phyloP scores from a whole-genome alignment of 2,329 filamentous ascomycete genomes.

The Aspergillus sp. region DNA sequence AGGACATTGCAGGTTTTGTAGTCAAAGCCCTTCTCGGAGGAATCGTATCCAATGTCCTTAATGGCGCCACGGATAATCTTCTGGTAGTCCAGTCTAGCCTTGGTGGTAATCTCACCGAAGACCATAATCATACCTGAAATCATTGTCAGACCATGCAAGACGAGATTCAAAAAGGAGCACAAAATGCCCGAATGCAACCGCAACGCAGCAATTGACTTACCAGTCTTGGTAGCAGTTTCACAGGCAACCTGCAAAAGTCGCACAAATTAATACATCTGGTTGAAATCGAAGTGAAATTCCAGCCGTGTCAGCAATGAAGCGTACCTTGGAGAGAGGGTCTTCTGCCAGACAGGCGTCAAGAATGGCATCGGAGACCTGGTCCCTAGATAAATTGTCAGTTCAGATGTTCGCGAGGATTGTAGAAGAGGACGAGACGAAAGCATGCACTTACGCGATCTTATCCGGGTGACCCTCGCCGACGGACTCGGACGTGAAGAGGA shows the following conservation, averaged over 20 bases:
- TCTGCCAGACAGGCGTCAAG: conserved; percentile 94
- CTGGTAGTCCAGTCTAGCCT: conserved; percentile 93
- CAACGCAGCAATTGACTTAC: conserved; percentile 38
- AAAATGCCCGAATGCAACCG: no score
- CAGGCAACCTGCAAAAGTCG: conserved; percentile 60
- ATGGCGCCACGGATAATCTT: conserved; percentile 89
- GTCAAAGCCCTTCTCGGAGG: conserved; percentile 96
- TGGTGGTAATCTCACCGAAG: conserved; percentile 97
- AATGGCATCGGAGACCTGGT: conserved; percentile 96
- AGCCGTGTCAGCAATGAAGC: neutral
- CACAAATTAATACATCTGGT: conserved; percentile 1
- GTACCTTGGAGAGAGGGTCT: conserved; percentile 89
- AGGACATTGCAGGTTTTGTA: conserved; percentile 99
- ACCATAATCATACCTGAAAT: conserved; percentile 77
- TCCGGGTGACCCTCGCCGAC: conserved; percentile 88
- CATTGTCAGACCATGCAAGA: neutral
- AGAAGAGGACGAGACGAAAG: conserved; percentile 1
- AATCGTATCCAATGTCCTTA: conserved; percentile 98
- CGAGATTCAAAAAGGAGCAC: neutral
- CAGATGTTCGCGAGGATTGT: conserved; percentile 6
- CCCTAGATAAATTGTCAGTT: conserved; percentile 39
- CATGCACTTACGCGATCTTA: conserved; percentile 66
- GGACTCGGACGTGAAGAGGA: conserved; percentile 85
- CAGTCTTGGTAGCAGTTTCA: conserved; percentile 99
- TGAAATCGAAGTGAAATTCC: conserved; percentile 1